Base-by-base conservation (phyloP, 306 rosid species). In the Rosa lucieae region DNA sequence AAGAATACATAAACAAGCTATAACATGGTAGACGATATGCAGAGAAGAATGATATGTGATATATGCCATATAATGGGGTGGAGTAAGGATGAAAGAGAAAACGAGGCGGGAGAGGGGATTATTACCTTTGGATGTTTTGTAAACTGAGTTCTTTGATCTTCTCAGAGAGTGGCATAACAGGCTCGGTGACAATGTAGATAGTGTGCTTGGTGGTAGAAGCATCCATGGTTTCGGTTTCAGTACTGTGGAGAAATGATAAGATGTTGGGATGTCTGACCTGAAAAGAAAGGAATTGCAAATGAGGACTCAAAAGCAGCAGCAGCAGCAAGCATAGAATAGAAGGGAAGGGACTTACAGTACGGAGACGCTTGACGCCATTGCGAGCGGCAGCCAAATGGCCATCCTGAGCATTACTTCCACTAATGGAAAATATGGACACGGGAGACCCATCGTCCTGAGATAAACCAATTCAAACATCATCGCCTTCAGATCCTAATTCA, bases 241-340 rank as follows among this genome's bases (percentile, higher is more conserved):
- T 87, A 82, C 99, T 93, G 65, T 96, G 98, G 74, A 96, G 99
- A 90, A 96, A 96, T 23, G 99, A 91, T 81, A 96, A 85, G 80
- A 96, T 93, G 87, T 96, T 96, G 74, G 98, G 99, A 88, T 96
- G 99, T 82, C 99, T 90, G 77, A 96, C 98, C 99, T 96, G 95
- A 86, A 89, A 70, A 78, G 79, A 10, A 29, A 53, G 1, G n/a
- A 20, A 7, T 15, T 18, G 9, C 8, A 5, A 1, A 14, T 11
- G 79, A 10, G 11, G 15, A 1, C 32, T 29, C 10, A 23, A 75
- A 80, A 10, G 56, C 53, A 3, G 6, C 8, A 53, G 46, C 9
- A 18, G 7, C 5, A 74, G 20, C 43, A 62, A 59, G 2, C 12
- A 70, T 32, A 44, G 29, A 47, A 69, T 40, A 49, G 37, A 32